Evolutionary conservation across 164 flowering plant species (phyloP).

Genomic region (Chloranthus sessilifolius): DNA sequence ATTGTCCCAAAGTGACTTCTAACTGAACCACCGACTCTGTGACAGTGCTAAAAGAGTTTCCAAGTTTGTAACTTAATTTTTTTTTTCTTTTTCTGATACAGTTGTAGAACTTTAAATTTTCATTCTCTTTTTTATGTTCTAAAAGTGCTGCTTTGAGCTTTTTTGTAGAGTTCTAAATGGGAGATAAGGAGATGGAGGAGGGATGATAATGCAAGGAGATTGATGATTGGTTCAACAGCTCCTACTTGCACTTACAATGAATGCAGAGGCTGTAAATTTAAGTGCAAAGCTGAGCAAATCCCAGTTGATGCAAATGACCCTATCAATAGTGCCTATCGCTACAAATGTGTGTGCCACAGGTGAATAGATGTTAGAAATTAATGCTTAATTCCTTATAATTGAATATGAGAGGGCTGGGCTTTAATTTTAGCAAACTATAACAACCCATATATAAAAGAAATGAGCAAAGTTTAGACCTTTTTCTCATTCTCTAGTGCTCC

Average conservation of each 20-base stretch:
- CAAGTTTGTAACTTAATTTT: background rate
- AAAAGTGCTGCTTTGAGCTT: too few relatives aligned
- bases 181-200: slow-evolving; percentile 6
- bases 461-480: background rate
- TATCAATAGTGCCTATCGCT: slow-evolving; percentile 80
- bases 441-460: background rate
- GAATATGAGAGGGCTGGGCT: background rate
- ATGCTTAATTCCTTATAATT: background rate
- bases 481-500: too few relatives aligned
- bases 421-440: background rate
- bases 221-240: slow-evolving; percentile 84
- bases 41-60: too few relatives aligned
- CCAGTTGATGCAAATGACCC: slow-evolving; percentile 97
- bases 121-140: too few relatives aligned
- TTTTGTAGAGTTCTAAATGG: background rate
- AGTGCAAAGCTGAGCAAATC: slow-evolving; percentile 83
- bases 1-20: too few relatives aligned
- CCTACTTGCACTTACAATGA: slow-evolving; percentile 94
- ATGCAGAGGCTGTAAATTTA: slow-evolving; percentile 84
- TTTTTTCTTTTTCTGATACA: background rate
- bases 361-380: slow-evolving; percentile 12
- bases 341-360: slow-evolving; percentile 89
- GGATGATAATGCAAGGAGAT: slow-evolving; percentile 35
- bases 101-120: background rate
- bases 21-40: too few relatives aligned